phyloP scores from a whole-genome alignment of 805 yeast genomes.

The Nakazawaea wyomingensis region DNA sequence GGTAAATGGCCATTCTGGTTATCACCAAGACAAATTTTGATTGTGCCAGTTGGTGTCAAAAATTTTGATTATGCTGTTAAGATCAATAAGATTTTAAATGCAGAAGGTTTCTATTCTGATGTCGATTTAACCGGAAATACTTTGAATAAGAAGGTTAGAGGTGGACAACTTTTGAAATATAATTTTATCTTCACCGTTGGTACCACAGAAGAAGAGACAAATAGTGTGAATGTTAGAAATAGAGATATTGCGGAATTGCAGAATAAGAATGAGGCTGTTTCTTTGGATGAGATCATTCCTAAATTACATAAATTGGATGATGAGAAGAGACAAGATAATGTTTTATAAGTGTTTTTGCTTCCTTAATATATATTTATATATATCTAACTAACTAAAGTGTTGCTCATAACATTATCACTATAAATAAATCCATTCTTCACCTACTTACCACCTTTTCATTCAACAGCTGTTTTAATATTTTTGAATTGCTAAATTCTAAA shows the following conservation, averaged over 20 bases:
- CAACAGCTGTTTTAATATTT: too few species aligned
- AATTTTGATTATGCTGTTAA: constrained; percentile 85
- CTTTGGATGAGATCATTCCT: constrained; percentile 64
- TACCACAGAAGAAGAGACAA: constrained; percentile 78
- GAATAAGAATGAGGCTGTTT: constrained; percentile 82
- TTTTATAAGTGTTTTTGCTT: constrained; percentile 18
- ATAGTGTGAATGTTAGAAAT: constrained; percentile 90
- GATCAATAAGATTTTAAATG: constrained; percentile 64
- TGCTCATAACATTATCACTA: too few species aligned
- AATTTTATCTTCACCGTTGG: constrained; percentile 97
- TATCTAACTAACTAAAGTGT: too few species aligned
- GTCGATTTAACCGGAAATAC: constrained; percentile 94
- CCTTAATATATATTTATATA: background rate
- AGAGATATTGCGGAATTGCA: constrained; percentile 92
- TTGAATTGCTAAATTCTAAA: too few species aligned
- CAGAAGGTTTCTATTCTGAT: constrained; percentile 83
- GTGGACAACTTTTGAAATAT: constrained; percentile 90
- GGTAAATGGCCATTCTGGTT: constrained; percentile 99
- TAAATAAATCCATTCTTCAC: background rate
- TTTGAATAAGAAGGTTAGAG: constrained; percentile 95
- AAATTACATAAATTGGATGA: constrained; percentile 66
- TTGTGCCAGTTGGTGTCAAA: constrained; percentile 95
- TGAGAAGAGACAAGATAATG: constrained; percentile 71
- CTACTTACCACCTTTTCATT: too few species aligned
- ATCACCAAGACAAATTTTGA: constrained; percentile 96